These are phyloP conservation scores for Cyberlindnera subsufficiens DNA, from an alignment of 805 yeast species.

Conservation along the genomic window DNA sequence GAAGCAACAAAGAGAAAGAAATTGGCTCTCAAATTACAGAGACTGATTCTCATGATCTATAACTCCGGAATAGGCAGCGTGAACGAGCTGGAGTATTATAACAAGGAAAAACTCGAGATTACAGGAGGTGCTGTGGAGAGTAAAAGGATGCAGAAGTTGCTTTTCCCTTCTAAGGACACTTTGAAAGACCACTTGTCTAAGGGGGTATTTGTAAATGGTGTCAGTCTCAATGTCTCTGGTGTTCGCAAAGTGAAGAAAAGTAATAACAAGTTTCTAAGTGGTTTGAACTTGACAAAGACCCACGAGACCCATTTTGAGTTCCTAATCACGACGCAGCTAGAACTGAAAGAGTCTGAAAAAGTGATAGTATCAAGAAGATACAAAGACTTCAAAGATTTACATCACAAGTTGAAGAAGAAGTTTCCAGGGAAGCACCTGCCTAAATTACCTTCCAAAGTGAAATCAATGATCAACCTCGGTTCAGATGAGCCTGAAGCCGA, in stretches of 20 bases:
- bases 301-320: constrained; percentile 22
- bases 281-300: constrained; percentile 13
- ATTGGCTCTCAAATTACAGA: constrained; percentile 52
- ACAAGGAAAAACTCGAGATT: constrained; percentile 26
- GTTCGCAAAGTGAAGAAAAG: constrained; percentile 37
- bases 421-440: constrained; percentile 71
- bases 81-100: constrained; percentile 46
- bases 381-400: constrained; percentile 58
- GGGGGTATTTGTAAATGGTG: constrained; percentile 42
- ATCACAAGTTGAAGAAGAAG: constrained; percentile 40
- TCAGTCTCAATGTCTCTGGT: constrained; percentile 62
- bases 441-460: constrained; percentile 50
- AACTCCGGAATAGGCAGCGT: constrained; percentile 68
- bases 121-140: constrained; percentile 24
- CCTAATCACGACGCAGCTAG: constrained; percentile 16
- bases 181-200: constrained; percentile 26
- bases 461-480: constrained; percentile 28
- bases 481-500: constrained; percentile 1
- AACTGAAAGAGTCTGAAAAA: constrained; percentile 15
- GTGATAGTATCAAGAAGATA: constrained; percentile 51
- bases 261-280: constrained; percentile 21
- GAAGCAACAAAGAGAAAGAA: constrained; percentile 68
- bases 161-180: constrained; percentile 36
- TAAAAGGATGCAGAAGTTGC: constrained; percentile 26
- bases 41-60: constrained; percentile 59